Evolutionary conservation across 257 asterid species (phyloP).

Genomic region (Mitragyna speciosa): DNA sequence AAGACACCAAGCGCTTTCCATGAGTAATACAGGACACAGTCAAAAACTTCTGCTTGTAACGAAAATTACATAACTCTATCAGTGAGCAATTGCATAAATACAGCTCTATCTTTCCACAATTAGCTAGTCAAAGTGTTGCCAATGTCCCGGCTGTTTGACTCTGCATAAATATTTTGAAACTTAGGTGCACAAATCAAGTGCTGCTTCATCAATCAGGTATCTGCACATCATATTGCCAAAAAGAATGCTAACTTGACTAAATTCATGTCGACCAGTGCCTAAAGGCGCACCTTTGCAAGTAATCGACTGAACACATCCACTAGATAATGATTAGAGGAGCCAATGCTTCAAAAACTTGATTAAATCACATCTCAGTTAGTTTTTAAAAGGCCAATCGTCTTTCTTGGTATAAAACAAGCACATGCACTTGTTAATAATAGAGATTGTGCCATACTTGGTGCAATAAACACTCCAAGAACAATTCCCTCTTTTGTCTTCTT

Average conservation of each 20-base stretch:
- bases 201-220: not conserved
- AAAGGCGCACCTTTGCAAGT: not conserved
- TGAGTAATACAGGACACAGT: not conserved
- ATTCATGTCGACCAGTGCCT: not conserved
- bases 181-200: not conserved
- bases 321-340: not conserved
- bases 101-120: not conserved
- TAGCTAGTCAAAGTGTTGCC: not conserved
- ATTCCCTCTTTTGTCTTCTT: not conserved
- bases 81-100: conserved; percentile 3
- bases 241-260: not conserved
- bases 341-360: not conserved
- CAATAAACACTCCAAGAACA: not conserved
- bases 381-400: not conserved
- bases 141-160: not conserved
- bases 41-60: not conserved
- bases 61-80: not conserved
- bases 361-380: not conserved
- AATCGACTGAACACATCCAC: not conserved
- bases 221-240: not conserved
- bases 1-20: not conserved
- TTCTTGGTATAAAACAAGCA: not conserved
- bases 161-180: not conserved
- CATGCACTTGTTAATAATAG: not conserved
- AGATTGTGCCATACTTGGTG: not conserved